Evolutionary conservation across 805 yeast species (phyloP), one percentile per base, ranked within the genome.

Genomic region (Saturnispora mendoncae): DNA sequence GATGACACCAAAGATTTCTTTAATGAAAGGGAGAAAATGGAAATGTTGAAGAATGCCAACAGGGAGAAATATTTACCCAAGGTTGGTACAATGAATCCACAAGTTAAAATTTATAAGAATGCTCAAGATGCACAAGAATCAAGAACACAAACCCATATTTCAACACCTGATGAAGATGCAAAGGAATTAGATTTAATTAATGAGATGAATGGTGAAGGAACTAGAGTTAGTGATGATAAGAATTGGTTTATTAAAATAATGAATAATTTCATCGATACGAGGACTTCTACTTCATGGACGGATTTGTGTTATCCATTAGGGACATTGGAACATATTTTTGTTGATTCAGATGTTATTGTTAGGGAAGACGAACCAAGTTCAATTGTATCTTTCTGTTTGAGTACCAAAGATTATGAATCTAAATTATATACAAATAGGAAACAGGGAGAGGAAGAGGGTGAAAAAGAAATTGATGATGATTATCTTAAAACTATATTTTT

Each of bases 301-400:
- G 94, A 96, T 0, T 66, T 92, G 26, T 80, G 75, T 15, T 88
- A 87, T 60, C 95, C 97, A 2, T 67, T 88, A 41, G 71, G 64
- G 31, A 72, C 87, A 0, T 72, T 81, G 0, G 97, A 92, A 55
- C 97, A 92, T 57, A 76, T 90, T 1, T 92, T 92, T 66, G 86
- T 85, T 15, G 97, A 94, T 55, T 84, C 94, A 6, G 86, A 84
- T 58, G 95, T 92, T 17, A 80, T 92, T 44, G 90, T 92, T 8
- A 67, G 98, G 38, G 99, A 92, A 53, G 96, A 86, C 58, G 99
- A 92, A 57, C 98, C 97, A 8, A 82, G 94, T 52, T 88, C 97
- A 0, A 63, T 92, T 45, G 84, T 94, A 48, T 94, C 97, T 0
- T 88, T 92, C 53, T 90, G 97, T 57, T 64, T 92, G 46, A 83